These are phyloP conservation scores for Eutrema salsugineum DNA, from an alignment of 441 rosid species.

Conservation along the genomic window DNA sequence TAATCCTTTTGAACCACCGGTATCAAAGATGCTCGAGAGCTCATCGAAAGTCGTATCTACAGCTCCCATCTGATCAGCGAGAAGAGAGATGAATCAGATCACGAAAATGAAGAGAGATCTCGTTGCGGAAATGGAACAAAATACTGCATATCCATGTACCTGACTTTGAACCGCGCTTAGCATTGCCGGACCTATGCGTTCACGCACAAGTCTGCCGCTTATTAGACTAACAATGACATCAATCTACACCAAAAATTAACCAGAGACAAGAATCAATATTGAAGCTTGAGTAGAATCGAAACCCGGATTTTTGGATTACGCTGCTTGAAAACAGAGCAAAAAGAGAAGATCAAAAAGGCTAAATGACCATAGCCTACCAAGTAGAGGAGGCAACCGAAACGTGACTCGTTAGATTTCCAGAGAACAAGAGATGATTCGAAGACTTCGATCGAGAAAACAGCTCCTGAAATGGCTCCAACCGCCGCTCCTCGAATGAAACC, in stretches of 20 bases:
- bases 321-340: not conserved
- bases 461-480: conserved; percentile 92
- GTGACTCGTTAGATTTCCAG: conserved; percentile 88
- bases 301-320: not conserved
- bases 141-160: conserved; percentile 31
- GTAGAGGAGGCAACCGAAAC: conserved; percentile 74
- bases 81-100: not conserved
- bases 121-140: not conserved
- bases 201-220: conserved; percentile 91
- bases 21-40: conserved; percentile 72
- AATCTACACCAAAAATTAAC: conserved; percentile 41
- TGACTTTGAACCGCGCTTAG: conserved; percentile 94
- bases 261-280: not conserved
- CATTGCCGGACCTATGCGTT: conserved; percentile 95
- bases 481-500: conserved; percentile 95
- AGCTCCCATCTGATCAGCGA: conserved; percentile 71
- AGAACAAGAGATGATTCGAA: conserved; percentile 86
- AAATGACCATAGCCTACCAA: conserved; percentile 51
- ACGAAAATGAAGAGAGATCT: conserved; percentile 5
- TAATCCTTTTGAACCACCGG: conserved; percentile 66
- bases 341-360: not conserved
- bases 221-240: conserved; percentile 94
- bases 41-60: conserved; percentile 72
- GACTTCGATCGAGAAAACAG: conserved; percentile 93
- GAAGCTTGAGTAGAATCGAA: not conserved